Conservation (phyloP, 148 eudicot genomes). For the Polygonum aviculare region DNA sequence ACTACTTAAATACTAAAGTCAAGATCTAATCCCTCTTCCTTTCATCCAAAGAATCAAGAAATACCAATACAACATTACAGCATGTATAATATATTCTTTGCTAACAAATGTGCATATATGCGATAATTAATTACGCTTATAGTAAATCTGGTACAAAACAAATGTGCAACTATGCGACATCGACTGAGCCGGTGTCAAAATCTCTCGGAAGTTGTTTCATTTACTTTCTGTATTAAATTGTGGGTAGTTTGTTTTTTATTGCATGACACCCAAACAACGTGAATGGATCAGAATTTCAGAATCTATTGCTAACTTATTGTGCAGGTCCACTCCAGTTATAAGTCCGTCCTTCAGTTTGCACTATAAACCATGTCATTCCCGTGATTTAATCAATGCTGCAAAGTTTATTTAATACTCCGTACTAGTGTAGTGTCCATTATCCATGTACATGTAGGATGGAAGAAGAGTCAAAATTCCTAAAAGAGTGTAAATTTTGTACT, state of each 20-base stretch:
- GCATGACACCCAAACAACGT: background rate
- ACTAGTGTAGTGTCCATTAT: background rate
- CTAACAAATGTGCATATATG: no score
- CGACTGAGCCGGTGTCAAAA: constrained; percentile 1
- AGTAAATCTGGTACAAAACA: no score
- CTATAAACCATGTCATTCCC: background rate
- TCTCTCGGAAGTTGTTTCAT: background rate
- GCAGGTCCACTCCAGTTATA: background rate
- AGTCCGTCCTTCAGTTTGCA: background rate
- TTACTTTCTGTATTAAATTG: background rate
- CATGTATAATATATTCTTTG: background rate
- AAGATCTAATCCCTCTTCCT: background rate
- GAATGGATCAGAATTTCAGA: background rate
- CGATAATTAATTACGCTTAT: no score
- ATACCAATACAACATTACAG: background rate
- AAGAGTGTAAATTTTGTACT: no score
- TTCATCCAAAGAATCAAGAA: background rate
- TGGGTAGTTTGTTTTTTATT: background rate
- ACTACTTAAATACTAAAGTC: background rate
- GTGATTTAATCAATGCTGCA: background rate
- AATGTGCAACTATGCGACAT: background rate
- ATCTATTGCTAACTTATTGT: background rate
- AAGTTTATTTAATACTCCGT: background rate
- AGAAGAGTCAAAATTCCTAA: background rate
- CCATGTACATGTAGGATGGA: background rate